Conservation (phyloP, 2,329 filamentous ascomycete species). For the Ophiostoma perfectum region DNA sequence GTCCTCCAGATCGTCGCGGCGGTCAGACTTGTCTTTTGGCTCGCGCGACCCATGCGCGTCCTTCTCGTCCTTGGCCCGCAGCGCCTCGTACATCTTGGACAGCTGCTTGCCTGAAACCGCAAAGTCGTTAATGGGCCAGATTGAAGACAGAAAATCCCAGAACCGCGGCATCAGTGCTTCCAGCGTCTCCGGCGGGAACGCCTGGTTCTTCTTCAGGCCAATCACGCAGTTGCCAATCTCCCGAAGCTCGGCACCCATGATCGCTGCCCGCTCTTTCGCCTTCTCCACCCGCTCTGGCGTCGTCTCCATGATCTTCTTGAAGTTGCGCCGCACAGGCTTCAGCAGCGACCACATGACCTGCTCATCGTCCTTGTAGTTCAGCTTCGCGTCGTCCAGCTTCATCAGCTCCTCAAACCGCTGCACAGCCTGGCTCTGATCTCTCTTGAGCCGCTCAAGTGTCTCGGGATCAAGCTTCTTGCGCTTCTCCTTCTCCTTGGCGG, state of each 20-base stretch:
- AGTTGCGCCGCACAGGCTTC: constrained; percentile 35
- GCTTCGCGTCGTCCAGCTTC: constrained; percentile 35
- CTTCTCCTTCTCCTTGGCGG: constrained; percentile 38
- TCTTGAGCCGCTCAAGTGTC: constrained; percentile 35
- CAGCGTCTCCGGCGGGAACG: constrained; percentile 31
- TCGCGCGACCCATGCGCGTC: neutral
- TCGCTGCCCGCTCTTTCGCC: constrained; percentile 36
- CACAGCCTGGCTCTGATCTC: constrained; percentile 34
- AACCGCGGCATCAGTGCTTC: constrained; percentile 37
- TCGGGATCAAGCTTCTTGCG: constrained; percentile 35
- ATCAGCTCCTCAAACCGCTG: constrained; percentile 37
- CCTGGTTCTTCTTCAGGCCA: constrained; percentile 32
- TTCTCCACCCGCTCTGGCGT: constrained; percentile 31
- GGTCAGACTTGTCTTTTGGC: constrained; percentile 25
- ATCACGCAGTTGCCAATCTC: constrained; percentile 36
- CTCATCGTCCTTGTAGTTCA: constrained; percentile 33
- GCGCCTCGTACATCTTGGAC: constrained; percentile 36
- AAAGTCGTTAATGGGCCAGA: constrained; percentile 37
- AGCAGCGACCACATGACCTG: constrained; percentile 39
- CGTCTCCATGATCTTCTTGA: constrained; percentile 37
- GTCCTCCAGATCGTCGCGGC: constrained; percentile 35
- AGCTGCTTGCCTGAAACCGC: constrained; percentile 36
- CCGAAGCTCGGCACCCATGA: constrained; percentile 36
- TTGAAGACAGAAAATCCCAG: constrained; percentile 38
- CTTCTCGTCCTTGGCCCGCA: constrained; percentile 33